A percentile compares a stretch with the other conserved stretches of the same genome.
Evolutionary conservation across 371 early-diverging fungal genomes (phyloP).

Genomic region (Dichotomocladium elegans): DNA sequence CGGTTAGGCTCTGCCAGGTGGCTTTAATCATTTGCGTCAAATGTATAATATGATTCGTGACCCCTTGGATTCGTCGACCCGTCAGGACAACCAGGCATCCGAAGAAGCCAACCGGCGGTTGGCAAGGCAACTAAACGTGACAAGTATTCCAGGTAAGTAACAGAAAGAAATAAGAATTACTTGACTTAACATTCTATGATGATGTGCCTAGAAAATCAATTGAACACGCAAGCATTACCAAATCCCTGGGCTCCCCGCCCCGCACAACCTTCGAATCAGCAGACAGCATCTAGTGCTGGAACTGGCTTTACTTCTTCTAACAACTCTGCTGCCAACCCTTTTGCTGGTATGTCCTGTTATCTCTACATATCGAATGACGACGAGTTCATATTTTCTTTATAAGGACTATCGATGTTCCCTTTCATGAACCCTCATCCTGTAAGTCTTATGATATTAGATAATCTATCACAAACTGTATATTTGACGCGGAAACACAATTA

Average conservation of each 20-base stretch:
- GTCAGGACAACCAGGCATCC: slow-evolving; percentile 32
- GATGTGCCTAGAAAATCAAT: slow-evolving; percentile 45
- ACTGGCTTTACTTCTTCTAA: not conserved
- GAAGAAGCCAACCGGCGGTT: slow-evolving; percentile 68
- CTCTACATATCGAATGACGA: not conserved
- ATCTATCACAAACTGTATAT: not conserved
- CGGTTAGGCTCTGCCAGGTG: slow-evolving; percentile 66
- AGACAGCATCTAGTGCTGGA: not conserved
- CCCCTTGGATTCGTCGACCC: slow-evolving; percentile 60
- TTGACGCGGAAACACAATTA: too few species aligned
- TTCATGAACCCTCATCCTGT: slow-evolving; percentile 39
- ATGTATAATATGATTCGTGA: slow-evolving; percentile 76
- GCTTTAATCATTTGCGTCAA: slow-evolving; percentile 77
- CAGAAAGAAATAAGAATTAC: not conserved
- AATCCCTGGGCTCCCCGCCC: slow-evolving; percentile 76
- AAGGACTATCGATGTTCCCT: slow-evolving; percentile 20
- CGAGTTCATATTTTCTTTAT: too few species aligned
- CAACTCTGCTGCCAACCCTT: slow-evolving; percentile 28
- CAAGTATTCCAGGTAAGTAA: slow-evolving; percentile 41
- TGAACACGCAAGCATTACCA: slow-evolving; percentile 79
- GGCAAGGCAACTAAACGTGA: slow-evolving; percentile 65
- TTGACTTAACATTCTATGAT: not conserved
- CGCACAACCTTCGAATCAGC: not conserved
- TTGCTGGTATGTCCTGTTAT: slow-evolving; percentile 30
- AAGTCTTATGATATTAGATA: too few species aligned